Evolutionary conservation across 1,284 basidiomycete species (phyloP), one percentile per base, ranked within the genome.

Genomic region (Fistulina hepatica): DNA sequence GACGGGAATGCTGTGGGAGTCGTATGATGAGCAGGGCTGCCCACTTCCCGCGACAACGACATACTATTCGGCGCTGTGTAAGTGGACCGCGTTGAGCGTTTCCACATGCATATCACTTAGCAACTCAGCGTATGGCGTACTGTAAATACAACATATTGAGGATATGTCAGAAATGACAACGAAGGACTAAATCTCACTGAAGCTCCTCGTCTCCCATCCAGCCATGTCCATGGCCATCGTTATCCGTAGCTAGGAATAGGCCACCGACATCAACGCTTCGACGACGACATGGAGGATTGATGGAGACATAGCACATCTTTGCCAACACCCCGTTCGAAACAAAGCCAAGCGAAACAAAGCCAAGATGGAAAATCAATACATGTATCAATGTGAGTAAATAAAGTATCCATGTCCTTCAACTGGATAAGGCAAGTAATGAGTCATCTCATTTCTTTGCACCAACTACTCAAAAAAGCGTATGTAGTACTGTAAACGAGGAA

Each of bases 251-350:
- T 31, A 88, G 73, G 40, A 78, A 76, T 40, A 92, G 69, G 26
- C 88, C 86, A 19, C 88, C 86, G 27, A 85, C 71, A 55, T 92
- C 89, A 43, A 89, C 84, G 53, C 83, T 88, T 33, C 81, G 65
- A 41, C 86, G 51, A 49, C 59, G 39, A 48, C 37, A n/a, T n/a
- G n/a, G n/a, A n/a, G n/a, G n/a, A n/a, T n/a, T n/a, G n/a, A n/a
- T n/a, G n/a, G n/a, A n/a, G n/a, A n/a, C n/a, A n/a, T n/a, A n/a
- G n/a, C n/a, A n/a, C n/a, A n/a, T n/a, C n/a, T n/a, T n/a, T n/a
- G n/a, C n/a, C n/a, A n/a, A n/a, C n/a, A n/a, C n/a, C n/a, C n/a
- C n/a, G n/a, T n/a, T n/a, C n/a, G n/a, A n/a, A n/a, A n/a, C n/a
- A n/a, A n/a, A n/a, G n/a, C n/a, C n/a, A n/a, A n/a, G n/a, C n/a